Base-by-base conservation (phyloP, 768 basidiomycete genomes). In the Naganishia onofrii region DNA sequence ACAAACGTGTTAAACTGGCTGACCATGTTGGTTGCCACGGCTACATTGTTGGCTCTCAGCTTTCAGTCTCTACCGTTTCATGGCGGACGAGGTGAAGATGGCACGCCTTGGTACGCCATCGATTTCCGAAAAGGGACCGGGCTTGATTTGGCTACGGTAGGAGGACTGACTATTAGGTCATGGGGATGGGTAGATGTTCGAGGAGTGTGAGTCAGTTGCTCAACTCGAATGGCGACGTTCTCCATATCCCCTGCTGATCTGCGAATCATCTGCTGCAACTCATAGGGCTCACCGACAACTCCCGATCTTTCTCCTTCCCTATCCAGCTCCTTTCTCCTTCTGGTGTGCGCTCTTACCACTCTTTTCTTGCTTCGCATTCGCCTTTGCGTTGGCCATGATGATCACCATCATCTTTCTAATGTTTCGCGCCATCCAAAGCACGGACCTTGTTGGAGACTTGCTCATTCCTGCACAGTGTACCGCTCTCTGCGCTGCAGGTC, bases 391-490 rank as follows among this genome's bases (percentile, higher is more conserved):
- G 2, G 3, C 23, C 3, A 36, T 58, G 57, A 38, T 38, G 32
- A 51, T 51, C 19, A 7, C 48, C 5, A 26, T 51, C 48, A 7
- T 31, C 10, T 58, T 34, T 23, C 9, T 58, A 19, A 31, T 58
- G n/a, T n/a, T 3, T 21, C 13, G 23, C 17, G 57, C 32, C 31
- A n/a, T 58, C 8, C 31, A 58, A 23, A 34, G 23, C 34, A 38
- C 57, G 1, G 32, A 58, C 34, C 7, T 5, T 2, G 12, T 38
- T 19, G 23, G 42, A 10, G 57, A 58, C 34, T 29, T 58, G 15
- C 17, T 58, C n/a, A 38, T 58, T 58, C 34, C 57, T 21, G 57
- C 57, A 10, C 21, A 34, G 19, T 58, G 57, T 15, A 58, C 57
- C 31, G 34, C 57, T 23, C 29, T 58, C 21, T 58, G 57, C 21